Evolutionary conservation across 2,329 filamentous ascomycete genomes (phyloP).

Genomic region (Myriangium duriaei): DNA sequence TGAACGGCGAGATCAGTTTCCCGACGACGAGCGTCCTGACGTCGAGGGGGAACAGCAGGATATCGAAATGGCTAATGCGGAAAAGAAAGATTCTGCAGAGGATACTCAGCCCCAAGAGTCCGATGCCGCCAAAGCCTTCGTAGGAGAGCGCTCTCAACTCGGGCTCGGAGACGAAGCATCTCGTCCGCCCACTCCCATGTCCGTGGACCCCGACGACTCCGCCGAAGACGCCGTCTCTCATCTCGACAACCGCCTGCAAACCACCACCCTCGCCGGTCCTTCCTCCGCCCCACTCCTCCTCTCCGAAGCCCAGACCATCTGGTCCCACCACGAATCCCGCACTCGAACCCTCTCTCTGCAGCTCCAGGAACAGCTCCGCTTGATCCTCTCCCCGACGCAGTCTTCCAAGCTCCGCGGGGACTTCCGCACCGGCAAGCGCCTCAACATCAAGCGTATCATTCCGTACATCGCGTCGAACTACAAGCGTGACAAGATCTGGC

Average conservation of each 20-base stretch:
- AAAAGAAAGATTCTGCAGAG: slow-evolving; percentile 16
- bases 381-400: slow-evolving; percentile 88
- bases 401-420: slow-evolving; percentile 94
- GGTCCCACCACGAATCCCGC: slow-evolving; percentile 70
- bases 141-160: slow-evolving; percentile 30
- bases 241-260: slow-evolving; percentile 50
- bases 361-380: slow-evolving; percentile 83
- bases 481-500: slow-evolving; percentile 99
- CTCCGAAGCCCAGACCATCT: slow-evolving; percentile 58
- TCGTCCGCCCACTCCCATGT: slow-evolving; percentile 10
- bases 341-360: slow-evolving; percentile 80
- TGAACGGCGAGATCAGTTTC: slow-evolving; percentile 19
- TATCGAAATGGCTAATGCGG: slow-evolving; percentile 21
- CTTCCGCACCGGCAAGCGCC: slow-evolving; percentile 91
- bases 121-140: slow-evolving; percentile 24
- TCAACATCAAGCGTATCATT: slow-evolving; percentile 99
- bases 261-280: slow-evolving; percentile 50
- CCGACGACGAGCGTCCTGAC: slow-evolving; percentile 24
- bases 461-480: slow-evolving; percentile 97
- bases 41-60: slow-evolving; percentile 20
- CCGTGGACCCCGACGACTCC: slow-evolving; percentile 8
- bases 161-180: slow-evolving; percentile 12
- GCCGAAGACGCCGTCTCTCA: slow-evolving; percentile 27
- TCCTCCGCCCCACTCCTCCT: slow-evolving; percentile 14
- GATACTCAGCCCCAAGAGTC: slow-evolving; percentile 10